These are phyloP conservation scores for Proliferodiscus dingleyae DNA, from an alignment of 2,329 filamentous ascomycete genomes.

Conservation along the genomic window DNA sequence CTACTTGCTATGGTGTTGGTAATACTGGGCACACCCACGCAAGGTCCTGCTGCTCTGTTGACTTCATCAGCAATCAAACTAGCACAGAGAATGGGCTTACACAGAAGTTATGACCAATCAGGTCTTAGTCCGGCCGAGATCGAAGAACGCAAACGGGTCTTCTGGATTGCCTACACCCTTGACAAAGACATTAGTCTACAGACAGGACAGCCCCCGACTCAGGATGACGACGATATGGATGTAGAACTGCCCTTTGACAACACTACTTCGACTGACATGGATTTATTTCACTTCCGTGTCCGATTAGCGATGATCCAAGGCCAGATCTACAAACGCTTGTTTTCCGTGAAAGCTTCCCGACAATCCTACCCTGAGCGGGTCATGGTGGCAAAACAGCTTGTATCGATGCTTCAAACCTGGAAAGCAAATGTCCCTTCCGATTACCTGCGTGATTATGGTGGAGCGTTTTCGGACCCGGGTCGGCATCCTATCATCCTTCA, in stretches of 20 bases:
- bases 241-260: conserved; percentile 17
- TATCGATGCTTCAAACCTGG: conserved; percentile 14
- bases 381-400: conserved; percentile 11
- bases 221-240: conserved; percentile 54
- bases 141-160: conserved; percentile 48
- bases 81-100: conserved; percentile 24
- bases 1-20: conserved; percentile 26
- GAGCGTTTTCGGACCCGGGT: not conserved
- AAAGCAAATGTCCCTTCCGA: conserved; percentile 10
- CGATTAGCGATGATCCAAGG: conserved; percentile 24
- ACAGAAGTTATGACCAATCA: conserved; percentile 13
- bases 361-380: conserved; percentile 12
- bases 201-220: conserved; percentile 54
- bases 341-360: conserved; percentile 18
- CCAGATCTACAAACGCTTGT: conserved; percentile 22
- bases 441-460: conserved; percentile 7
- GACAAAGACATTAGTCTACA: conserved; percentile 60
- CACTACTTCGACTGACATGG: not conserved
- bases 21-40: conserved; percentile 24
- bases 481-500: conserved; percentile 10
- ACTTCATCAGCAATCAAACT: conserved; percentile 22
- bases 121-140: conserved; percentile 9
- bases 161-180: conserved; percentile 62
- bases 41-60: conserved; percentile 15
- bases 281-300: conserved; percentile 17